A percentile compares a stretch with the other conserved stretches of the same genome.
Evolutionary conservation across 495 filamentous ascomycete species (phyloP).

Genomic region (Monascus purpureus): DNA sequence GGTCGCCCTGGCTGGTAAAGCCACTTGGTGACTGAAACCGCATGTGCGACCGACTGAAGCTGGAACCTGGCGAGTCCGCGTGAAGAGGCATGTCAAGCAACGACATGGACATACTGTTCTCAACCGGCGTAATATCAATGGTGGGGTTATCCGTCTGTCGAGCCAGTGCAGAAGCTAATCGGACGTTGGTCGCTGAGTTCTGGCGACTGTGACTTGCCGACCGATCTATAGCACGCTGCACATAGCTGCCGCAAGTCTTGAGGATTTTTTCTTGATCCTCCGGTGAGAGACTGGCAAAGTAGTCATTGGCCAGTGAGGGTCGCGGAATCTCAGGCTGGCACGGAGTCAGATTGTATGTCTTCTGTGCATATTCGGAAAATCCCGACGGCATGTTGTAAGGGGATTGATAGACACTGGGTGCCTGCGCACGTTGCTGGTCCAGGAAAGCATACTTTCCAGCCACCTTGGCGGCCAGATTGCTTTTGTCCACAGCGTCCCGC

Average conservation of each 20-base stretch:
- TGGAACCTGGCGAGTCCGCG: constrained; percentile 34
- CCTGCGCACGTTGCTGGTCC: constrained; percentile 27
- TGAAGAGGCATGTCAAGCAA: constrained; percentile 29
- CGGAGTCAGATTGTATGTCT: constrained; percentile 23
- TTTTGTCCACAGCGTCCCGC: constrained; percentile 20
- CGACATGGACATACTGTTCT: constrained; percentile 19
- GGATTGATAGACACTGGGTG: constrained; percentile 33
- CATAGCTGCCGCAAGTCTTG: constrained; percentile 33
- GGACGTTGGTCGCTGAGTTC: constrained; percentile 28
- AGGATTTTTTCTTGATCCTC: constrained; percentile 31
- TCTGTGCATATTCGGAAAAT: constrained; percentile 31
- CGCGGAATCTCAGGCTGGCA: constrained; percentile 25
- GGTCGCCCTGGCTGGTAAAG: constrained; percentile 27
- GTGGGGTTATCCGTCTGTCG: constrained; percentile 33
- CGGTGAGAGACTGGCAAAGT: constrained; percentile 25
- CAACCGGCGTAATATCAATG: constrained; percentile 34
- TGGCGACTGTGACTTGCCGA: constrained; percentile 32
- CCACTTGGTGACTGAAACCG: constrained; percentile 33
- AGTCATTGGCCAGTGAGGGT: constrained; percentile 31
- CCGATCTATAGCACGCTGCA: constrained; percentile 29
- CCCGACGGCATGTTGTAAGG: constrained; percentile 35
- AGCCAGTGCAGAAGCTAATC: constrained; percentile 27
- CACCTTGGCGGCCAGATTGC: constrained; percentile 21
- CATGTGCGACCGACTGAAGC: constrained; percentile 34
- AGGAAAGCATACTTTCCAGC: constrained; percentile 32